Base-by-base conservation (phyloP, 305 asterid species). In the Stenogyne calaminthoides region DNA sequence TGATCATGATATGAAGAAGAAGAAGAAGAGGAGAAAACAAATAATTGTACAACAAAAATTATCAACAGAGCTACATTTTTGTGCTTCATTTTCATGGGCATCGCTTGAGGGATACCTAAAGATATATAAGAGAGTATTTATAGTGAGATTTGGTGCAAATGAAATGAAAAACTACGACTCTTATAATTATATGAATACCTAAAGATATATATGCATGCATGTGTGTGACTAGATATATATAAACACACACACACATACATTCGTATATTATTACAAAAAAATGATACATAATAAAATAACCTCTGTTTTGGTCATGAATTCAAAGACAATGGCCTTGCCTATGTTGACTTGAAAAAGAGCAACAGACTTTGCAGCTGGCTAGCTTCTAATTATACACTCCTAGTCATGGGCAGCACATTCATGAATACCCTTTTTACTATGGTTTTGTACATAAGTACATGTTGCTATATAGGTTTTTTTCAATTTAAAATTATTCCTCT, bases 391-490 rank as follows among this genome's bases (percentile, higher is more conserved):
- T 25, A 55, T 55, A 55, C 36, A 55, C n/a, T n/a, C n/a, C n/a
- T n/a, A n/a, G 34, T 18, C 61, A 55, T 55, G 61, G 61, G 25
- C 61, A 56, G 62, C 16, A 56, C 62, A 56, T 22, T 22, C 62
- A 19, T 3, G 36, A 11, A 10, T 56, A 11, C 62, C 36, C 15
- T 56, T 56, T 56, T 56, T 22, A 56, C 37, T 56, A 20, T 3
- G 37, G 9, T 56, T 56, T 56, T 56, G 62, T 56, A 56, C 62
- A 56, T 11, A 56, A 56, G 37, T 56, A 12, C 36, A 56, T 56
- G 62, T 56, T 22, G 62, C 3, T 56, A 55, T 19, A 22, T 55
- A 9, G 2, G 19, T 5, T 47, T 47, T 47, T 3, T 46, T 9
- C n/a, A 12, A 46, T 12, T 12, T 42, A 10, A 10, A 42, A 46